phyloP scores from a whole-genome alignment of 371 early-diverging fungal genomes.

The Rhizopus sp. region DNA sequence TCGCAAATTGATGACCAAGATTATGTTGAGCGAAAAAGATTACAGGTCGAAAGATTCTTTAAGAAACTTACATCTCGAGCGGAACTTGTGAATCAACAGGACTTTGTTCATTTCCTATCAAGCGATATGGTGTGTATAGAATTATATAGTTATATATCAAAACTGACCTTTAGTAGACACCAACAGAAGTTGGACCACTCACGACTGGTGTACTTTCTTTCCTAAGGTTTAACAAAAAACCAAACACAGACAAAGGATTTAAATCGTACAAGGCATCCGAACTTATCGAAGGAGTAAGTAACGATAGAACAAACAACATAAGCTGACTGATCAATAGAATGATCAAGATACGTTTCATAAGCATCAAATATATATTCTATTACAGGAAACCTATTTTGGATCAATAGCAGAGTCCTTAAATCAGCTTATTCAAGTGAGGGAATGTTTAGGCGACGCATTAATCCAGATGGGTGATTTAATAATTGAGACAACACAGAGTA shows the following conservation, averaged over 20 bases:
- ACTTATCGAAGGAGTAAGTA: constrained; percentile 56
- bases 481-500: constrained; percentile 63
- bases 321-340: constrained; percentile 32
- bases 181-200: constrained; percentile 38
- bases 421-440: constrained; percentile 51
- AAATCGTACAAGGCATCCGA: constrained; percentile 56
- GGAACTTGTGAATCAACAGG: constrained; percentile 43
- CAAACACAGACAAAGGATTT: constrained; percentile 54
- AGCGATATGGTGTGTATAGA: constrained; percentile 57
- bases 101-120: constrained; percentile 58
- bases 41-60: constrained; percentile 58
- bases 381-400: constrained; percentile 58
- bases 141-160: background rate
- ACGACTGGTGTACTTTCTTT: constrained; percentile 45
- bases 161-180: constrained; percentile 26
- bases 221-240: constrained; percentile 55
- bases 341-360: constrained; percentile 63
- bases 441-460: constrained; percentile 51
- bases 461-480: constrained; percentile 59
- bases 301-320: constrained; percentile 56
- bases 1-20: constrained; percentile 61
- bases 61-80: constrained; percentile 44
- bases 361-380: constrained; percentile 56
- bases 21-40: constrained; percentile 60
- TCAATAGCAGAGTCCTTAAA: constrained; percentile 49